Percentiles rank a stretch among this genome's conserved stretches.
Conservation (phyloP, 768 basidiomycete species). For the Boletus tylopilopsis region DNA sequence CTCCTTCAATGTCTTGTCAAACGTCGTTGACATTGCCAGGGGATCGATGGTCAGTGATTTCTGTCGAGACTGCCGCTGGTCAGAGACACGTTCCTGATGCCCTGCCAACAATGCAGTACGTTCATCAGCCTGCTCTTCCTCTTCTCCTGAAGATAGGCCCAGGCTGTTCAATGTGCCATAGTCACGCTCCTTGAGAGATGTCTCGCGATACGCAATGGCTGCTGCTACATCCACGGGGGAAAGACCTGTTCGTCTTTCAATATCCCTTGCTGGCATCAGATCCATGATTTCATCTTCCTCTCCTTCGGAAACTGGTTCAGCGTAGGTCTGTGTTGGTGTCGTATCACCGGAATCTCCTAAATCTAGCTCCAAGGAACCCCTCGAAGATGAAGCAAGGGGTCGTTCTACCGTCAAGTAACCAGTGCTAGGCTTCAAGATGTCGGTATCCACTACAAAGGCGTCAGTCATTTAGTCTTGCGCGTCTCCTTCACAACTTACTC, state of each 20-base stretch:
- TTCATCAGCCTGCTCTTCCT: conserved; percentile 31
- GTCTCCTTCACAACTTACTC: conserved; percentile 44
- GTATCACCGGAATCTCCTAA: conserved; percentile 38
- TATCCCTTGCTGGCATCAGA: conserved; percentile 69
- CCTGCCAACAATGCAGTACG: conserved; percentile 37
- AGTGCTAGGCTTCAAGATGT: conserved; percentile 90
- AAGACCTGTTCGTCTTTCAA: conserved; percentile 76
- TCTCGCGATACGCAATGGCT: conserved; percentile 84
- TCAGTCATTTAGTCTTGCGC: not conserved
- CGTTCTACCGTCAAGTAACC: conserved; percentile 77
- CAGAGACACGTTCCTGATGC: conserved; percentile 20
- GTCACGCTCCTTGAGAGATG: conserved; percentile 56
- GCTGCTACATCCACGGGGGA: conserved; percentile 71
- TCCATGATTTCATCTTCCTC: conserved; percentile 83
- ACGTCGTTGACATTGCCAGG: conserved; percentile 74
- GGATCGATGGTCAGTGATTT: conserved; percentile 72
- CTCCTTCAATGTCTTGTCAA: conserved; percentile 79
- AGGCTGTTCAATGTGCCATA: conserved; percentile 4
- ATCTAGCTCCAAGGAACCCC: conserved; percentile 40
- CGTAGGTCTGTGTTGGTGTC: conserved; percentile 50
- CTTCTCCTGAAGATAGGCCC: conserved; percentile 17
- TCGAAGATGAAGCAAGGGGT: conserved; percentile 49
- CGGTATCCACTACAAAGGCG: conserved; percentile 71
- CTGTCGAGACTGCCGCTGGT: conserved; percentile 12
- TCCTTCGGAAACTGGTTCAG: conserved; percentile 92